A percentile compares a stretch with the other conserved stretches of the same genome.
These are phyloP conservation scores for Aegle marmelos DNA, from an alignment of 345 rosid genomes.

Conservation along the genomic window DNA sequence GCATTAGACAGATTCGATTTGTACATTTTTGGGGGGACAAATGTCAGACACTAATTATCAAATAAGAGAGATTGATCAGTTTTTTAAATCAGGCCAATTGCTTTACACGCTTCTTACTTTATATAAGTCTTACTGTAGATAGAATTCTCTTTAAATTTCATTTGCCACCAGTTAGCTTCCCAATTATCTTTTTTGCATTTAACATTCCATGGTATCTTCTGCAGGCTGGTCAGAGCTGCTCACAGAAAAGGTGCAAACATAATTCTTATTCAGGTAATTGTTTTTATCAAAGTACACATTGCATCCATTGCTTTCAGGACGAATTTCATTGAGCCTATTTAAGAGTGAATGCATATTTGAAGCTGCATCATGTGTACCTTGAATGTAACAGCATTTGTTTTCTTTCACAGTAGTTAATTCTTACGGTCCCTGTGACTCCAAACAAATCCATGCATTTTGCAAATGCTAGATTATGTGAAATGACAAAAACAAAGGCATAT, in stretches of 20 bases:
- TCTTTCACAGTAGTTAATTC: background rate
- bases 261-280: constrained; percentile 80
- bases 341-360: background rate
- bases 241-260: constrained; percentile 73
- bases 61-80: background rate
- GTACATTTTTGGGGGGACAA: background rate
- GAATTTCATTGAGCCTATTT: background rate
- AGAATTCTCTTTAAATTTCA: background rate
- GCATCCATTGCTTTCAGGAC: background rate
- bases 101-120: background rate
- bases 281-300: background rate
- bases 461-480: background rate
- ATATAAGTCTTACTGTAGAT: background rate
- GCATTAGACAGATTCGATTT: background rate
- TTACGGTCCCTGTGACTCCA: background rate
- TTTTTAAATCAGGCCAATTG: background rate
- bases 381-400: background rate
- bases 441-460: background rate
- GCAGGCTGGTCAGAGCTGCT: constrained; percentile 74
- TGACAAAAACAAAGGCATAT: background rate
- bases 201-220: background rate
- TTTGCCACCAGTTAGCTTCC: background rate
- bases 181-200: background rate
- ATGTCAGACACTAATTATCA: background rate
- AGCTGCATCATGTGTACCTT: background rate